phyloP scores from a whole-genome alignment of 2,329 filamentous ascomycete genomes.

The Tympanopsis confertula region DNA sequence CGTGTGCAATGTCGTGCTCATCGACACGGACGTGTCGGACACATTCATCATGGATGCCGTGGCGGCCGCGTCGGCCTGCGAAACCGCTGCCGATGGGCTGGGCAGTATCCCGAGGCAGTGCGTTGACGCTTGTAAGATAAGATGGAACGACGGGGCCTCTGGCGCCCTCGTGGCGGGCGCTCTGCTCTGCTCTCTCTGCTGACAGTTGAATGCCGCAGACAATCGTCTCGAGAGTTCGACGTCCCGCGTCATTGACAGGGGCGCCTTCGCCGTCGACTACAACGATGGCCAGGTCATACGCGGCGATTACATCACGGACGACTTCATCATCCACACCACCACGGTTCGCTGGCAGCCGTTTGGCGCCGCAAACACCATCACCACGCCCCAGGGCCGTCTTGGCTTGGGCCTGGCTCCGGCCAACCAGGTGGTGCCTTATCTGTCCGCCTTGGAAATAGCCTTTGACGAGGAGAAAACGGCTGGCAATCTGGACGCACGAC shows the following conservation, averaged over 20 bases:
- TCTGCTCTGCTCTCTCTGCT: too few species aligned
- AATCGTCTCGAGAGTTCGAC: slow-evolving; percentile 33
- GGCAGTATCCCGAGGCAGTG: too few species aligned
- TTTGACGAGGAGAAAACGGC: neutral
- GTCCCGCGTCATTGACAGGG: slow-evolving; percentile 26
- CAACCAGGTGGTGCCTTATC: too few species aligned
- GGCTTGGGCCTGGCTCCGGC: slow-evolving; percentile 40
- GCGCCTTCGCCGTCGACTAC: slow-evolving; percentile 48
- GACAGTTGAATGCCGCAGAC: slow-evolving; percentile 29
- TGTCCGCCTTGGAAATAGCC: neutral
- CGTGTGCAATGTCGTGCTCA: neutral
- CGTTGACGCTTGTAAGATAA: too few species aligned
- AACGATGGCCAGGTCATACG: slow-evolving; percentile 40
- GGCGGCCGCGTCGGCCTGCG: neutral
- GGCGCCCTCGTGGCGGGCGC: too few species aligned
- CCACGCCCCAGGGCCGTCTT: slow-evolving; percentile 41
- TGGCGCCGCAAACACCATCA: slow-evolving; percentile 35
- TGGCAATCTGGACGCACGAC: too few species aligned
- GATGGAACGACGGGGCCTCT: too few species aligned
- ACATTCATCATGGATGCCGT: neutral
- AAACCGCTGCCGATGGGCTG: too few species aligned
- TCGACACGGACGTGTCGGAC: neutral
- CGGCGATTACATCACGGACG: slow-evolving; percentile 47
- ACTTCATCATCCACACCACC: slow-evolving; percentile 36
- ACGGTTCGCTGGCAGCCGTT: slow-evolving; percentile 39